Evolutionary conservation across 768 basidiomycete species (phyloP).

Genomic region (Mycena filopes): DNA sequence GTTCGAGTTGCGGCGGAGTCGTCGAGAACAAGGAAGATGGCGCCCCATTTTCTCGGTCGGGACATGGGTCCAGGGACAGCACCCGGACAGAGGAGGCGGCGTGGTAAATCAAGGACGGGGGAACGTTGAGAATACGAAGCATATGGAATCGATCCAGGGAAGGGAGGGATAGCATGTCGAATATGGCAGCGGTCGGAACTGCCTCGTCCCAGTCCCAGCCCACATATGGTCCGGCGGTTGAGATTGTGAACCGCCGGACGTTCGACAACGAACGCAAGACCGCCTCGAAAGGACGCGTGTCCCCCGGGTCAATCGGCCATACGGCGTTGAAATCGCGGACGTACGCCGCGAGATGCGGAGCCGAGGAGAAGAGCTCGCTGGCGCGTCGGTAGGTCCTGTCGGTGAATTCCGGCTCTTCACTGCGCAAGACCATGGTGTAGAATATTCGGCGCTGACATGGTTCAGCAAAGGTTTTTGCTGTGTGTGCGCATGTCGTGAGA

Average conservation of each 20-base stretch:
- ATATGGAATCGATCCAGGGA: constrained; percentile 11
- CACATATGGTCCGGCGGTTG: not conserved
- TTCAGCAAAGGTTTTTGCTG: constrained; percentile 4
- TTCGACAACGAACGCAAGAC: constrained; percentile 3
- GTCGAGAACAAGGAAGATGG: not conserved
- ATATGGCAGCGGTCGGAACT: not conserved
- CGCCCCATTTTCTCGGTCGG: not conserved
- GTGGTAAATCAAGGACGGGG: constrained; percentile 1
- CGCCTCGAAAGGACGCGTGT: not conserved
- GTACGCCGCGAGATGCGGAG: constrained; percentile 8
- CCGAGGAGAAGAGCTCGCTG: not conserved
- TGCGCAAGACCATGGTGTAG: not conserved
- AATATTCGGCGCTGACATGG: constrained; percentile 20
- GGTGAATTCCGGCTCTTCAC: not conserved
- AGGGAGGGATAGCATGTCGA: not conserved
- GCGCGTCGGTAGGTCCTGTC: constrained; percentile 7
- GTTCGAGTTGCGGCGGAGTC: not conserved
- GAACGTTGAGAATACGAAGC: not conserved
- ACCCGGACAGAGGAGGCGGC: constrained; percentile 1
- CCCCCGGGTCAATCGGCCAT: not conserved
- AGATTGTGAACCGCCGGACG: constrained; percentile 6
- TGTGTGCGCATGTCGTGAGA: constrained; percentile 3
- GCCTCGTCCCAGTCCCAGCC: not conserved
- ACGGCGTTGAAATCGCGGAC: not conserved
- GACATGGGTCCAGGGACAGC: not conserved